Conservation (phyloP, 345 rosid genomes). For the Brassica cretica region DNA sequence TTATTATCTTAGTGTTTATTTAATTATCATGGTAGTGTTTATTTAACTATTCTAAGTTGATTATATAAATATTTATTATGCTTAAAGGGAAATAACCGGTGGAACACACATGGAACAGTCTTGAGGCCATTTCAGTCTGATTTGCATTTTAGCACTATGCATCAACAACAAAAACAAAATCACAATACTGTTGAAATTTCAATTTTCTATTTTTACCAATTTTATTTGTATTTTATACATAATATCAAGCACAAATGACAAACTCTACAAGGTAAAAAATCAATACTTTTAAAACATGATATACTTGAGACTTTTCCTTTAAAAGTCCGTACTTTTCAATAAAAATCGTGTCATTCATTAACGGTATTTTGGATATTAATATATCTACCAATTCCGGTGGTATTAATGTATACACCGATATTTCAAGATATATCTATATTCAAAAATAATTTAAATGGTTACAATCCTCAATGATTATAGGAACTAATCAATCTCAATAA, state of each 20-base stretch:
- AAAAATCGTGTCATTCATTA: too few relatives aligned
- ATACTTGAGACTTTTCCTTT: too few relatives aligned
- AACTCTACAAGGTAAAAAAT: too few relatives aligned
- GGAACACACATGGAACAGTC: background rate
- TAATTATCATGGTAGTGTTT: background rate
- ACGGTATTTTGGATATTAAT: too few relatives aligned
- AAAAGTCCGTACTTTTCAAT: too few relatives aligned
- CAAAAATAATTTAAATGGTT: background rate
- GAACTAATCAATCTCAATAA: background rate
- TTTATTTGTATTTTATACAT: background rate
- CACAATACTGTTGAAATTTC: background rate
- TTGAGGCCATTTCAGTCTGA: background rate
- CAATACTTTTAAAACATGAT: too few relatives aligned
- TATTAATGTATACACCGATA: too few relatives aligned
- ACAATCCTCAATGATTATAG: background rate
- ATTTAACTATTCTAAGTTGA: conserved; percentile 16
- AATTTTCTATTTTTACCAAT: too few relatives aligned
- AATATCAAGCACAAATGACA: background rate
- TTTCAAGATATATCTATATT: too few relatives aligned
- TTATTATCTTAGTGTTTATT: conserved; percentile 15
- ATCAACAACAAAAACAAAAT: background rate
- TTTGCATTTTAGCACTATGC: background rate
- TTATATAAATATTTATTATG: background rate
- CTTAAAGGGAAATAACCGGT: background rate
- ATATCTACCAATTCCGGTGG: too few relatives aligned